Evolutionary conservation across 805 yeast species (phyloP), one percentile per base, ranked within the genome.

Genomic region (Helenozyma rhizophorensis): DNA sequence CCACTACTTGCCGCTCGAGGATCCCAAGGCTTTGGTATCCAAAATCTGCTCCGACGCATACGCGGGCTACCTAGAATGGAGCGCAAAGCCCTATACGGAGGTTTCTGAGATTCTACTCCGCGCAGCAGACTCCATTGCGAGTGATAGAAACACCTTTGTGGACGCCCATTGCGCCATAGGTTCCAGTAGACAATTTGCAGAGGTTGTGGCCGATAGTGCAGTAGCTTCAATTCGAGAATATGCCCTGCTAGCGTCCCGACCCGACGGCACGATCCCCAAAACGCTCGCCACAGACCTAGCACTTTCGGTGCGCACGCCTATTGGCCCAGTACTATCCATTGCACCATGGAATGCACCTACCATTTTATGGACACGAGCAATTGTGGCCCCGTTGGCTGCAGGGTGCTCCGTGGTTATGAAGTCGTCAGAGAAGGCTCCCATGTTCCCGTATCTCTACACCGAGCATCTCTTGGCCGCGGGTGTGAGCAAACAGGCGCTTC

Each of bases 321-420:
- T 68, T 11, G 76, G 76, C 1, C 69, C 73, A 0, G 69, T 70
- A 1, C 43, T 70, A 22, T 56, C 72, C 12, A 62, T 70, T 2
- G 55, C 73, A 2, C 67, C 76, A 1, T 70, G 75, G 76, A 70
- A 70, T 48, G 74, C 72, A 1, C 74, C 76, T 2, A 62, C 61
- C 0, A 53, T 68, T 11, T 48, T 70, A 21, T 49, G 62, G 10
- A 54, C 58, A 11, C 52, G 75, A 34, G 51, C 70, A 2, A 54
- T 70, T 3, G 39, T 56, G 12, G 68, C 69, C 5, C 76, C 75
- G 2, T 50, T 70, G 34, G 67, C 68, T 25, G 75, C 75, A 9
- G 75, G 75, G 1, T 68, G 74, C 39, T 68, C 74, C 0, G 74
- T 70, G 9, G 47, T 70, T 13, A 37, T 59, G 23, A 69, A 68